Percentiles rank a stretch among this genome's conserved stretches.
These are phyloP conservation scores for Dalechampia spathulata DNA, from an alignment of 441 rosid species.

Conservation along the genomic window DNA sequence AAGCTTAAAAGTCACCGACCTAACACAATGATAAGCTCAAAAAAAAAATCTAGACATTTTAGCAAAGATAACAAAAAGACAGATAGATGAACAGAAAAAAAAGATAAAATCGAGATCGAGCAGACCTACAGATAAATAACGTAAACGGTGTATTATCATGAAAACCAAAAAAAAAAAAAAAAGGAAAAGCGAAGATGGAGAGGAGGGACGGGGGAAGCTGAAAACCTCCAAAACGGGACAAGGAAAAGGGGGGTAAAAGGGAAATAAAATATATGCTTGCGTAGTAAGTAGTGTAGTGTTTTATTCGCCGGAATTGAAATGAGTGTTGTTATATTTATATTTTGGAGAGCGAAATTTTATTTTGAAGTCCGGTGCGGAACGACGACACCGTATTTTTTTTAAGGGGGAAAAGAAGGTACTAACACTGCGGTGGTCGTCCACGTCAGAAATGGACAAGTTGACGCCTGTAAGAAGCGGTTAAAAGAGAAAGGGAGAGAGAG, in stretches of 20 bases:
- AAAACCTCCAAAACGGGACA: constrained; percentile 28
- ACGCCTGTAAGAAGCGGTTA: background rate
- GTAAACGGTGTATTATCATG: background rate
- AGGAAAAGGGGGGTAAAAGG: background rate
- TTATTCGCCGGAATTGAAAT: constrained; percentile 33
- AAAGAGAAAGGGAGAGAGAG: background rate
- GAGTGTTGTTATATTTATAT: background rate
- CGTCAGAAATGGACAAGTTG: background rate
- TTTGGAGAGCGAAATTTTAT: constrained; percentile 21
- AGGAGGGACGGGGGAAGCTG: constrained; percentile 1
- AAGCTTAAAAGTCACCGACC: constrained; percentile 24
- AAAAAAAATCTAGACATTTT: background rate
- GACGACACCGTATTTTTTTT: too few species aligned
- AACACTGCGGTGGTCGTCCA: constrained; percentile 7
- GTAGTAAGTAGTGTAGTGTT: background rate
- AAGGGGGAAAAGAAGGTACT: too few species aligned
- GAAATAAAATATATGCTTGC: background rate
- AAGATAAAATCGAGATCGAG: constrained; percentile 10
- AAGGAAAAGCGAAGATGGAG: background rate
- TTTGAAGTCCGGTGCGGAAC: constrained; percentile 41
- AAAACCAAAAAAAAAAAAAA: background rate
- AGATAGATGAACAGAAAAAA: constrained; percentile 6
- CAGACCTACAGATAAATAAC: background rate
- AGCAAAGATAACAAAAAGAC: background rate
- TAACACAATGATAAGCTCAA: constrained; percentile 8